Evolutionary conservation across 192 early-diverging fungal species (phyloP), one percentile per base, ranked within the genome.

Genomic region (Globomyces pollinis-pini): DNA sequence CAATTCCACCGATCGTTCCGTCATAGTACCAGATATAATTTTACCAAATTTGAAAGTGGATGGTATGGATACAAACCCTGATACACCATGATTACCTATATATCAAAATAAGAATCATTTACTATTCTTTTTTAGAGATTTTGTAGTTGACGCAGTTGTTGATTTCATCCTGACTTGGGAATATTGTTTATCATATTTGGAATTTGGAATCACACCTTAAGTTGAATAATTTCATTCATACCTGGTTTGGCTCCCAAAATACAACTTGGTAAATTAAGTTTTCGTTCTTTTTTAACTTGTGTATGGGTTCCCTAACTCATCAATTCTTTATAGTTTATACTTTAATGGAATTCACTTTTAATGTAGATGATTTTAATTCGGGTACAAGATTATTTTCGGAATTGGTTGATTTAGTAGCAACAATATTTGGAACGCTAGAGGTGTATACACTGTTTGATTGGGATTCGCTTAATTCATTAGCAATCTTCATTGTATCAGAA

Each of bases 181-280:
- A 41, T 74, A 68, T 8, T 55, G 52, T 30, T 38, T 59, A 12
- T 60, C 12, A 45, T 66, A 65, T 9, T 43, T 18, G 7, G 32
- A 16, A 41, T 74, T 74, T 21, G 69, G 60, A 4, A 59, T 56
- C 7, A 61, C 36, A n/a, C n/a, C n/a, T n/a, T n/a, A n/a, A n/a
- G n/a, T n/a, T n/a, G n/a, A n/a, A n/a, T n/a, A n/a, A n/a, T n/a
- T n/a, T n/a, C n/a, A n/a, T n/a, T n/a, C n/a, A n/a, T n/a, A 3
- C 53, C 57, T 15, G 57, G 51, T 43, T 66, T 66, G 4, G 38
- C 26, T 24, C 59, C 54, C 3, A 43, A 34, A 13, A 69, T 66
- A 6, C 59, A 51, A 0, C 13, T 16, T n/a, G 70, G 70, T 13
- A 57, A 26, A 13, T 28, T 26, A 5, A 69, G 23, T 42, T 72